Evolutionary conservation across 345 rosid genomes (phyloP), one percentile per base, ranked within the genome.

Genomic region (Pugionium dolabratum): DNA sequence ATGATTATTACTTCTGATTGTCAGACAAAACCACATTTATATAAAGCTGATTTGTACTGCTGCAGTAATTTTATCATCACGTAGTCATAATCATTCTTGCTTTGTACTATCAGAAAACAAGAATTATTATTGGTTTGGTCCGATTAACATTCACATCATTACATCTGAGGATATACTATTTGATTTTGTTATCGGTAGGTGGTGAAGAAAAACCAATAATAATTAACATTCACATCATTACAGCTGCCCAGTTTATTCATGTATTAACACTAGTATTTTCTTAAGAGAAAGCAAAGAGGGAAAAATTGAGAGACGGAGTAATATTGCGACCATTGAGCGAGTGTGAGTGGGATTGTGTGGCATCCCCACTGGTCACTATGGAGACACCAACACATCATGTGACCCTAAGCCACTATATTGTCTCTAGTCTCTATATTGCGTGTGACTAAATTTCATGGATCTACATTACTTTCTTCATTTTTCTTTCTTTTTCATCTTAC

Each of bases 311-410:
- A 45, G 56, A 45, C 55, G 48, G 71, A 51, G 56, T 41, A 58
- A 51, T 51, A 51, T 58, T 72, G 76, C 71, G 71, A 65, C 62
- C 56, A 66, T 72, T 65, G 25, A 65, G 76, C 71, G 61, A 64
- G 37, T 9, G 31, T 35, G 4, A 56, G 69, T 64, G 67, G 64
- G 36, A 9, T 45, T 18, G 18, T 70, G 56, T 55, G 55, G 25
- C n/a, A 64, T 57, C 18, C 47, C 54, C 71, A 72, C 70, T 34
- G 39, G 41, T 63, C 57, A 64, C 52, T 40, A n/a, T 55, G 65
- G 53, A 64, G 56, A 71, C 69, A 71, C 69, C 58, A 71, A 54
- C 66, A 64, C 34, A 64, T 56, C 70, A 64, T 64, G 75, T 41
- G 70, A 56, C 59, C 57, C 27, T 71, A 71, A 27, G 44, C 64